phyloP scores from a whole-genome alignment of 495 filamentous ascomycete species.

The Tuber magnatum region DNA sequence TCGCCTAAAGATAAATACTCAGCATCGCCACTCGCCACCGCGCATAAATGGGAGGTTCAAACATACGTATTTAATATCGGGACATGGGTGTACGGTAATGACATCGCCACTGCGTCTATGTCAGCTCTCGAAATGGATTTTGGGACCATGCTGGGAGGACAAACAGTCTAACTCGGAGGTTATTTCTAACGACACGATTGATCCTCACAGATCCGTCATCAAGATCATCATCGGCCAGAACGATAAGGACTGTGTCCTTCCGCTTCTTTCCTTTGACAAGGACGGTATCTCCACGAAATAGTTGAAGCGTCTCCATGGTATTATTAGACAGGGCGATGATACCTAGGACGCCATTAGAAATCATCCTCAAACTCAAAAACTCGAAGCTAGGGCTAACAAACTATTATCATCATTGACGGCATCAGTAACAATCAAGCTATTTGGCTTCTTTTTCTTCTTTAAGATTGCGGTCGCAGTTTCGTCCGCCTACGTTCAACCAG shows the following conservation, averaged over 20 bases:
- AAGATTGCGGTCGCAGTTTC: slow-evolving; percentile 95
- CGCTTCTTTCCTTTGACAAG: slow-evolving; percentile 99
- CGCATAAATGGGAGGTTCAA: slow-evolving; percentile 5
- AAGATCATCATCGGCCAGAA: slow-evolving; percentile 92
- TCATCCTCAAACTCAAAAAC: not conserved
- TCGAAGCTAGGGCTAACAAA: slow-evolving; percentile 23
- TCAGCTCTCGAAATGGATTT: slow-evolving; percentile 16
- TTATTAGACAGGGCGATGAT: slow-evolving; percentile 97
- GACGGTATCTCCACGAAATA: slow-evolving; percentile 97
- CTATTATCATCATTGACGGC: slow-evolving; percentile 99
- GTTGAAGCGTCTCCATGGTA: slow-evolving; percentile 96
- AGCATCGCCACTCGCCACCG: slow-evolving; percentile 5
- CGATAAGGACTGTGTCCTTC: slow-evolving; percentile 96
- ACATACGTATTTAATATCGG: slow-evolving; percentile 99
- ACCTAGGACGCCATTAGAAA: slow-evolving; percentile 26
- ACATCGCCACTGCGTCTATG: slow-evolving; percentile 64
- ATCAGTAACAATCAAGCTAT: slow-evolving; percentile 96
- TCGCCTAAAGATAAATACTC: slow-evolving; percentile 56
- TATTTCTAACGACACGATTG: slow-evolving; percentile 96
- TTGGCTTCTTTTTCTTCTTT: slow-evolving; percentile 99
- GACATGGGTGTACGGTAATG: slow-evolving; percentile 94
- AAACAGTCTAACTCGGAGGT: slow-evolving; percentile 81
- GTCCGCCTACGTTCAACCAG: slow-evolving; percentile 55
- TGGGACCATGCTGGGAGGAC: slow-evolving; percentile 4
- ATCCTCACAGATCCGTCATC: slow-evolving; percentile 94